phyloP scores from a whole-genome alignment of 1,284 basidiomycete genomes.

The Athelia sp. region DNA sequence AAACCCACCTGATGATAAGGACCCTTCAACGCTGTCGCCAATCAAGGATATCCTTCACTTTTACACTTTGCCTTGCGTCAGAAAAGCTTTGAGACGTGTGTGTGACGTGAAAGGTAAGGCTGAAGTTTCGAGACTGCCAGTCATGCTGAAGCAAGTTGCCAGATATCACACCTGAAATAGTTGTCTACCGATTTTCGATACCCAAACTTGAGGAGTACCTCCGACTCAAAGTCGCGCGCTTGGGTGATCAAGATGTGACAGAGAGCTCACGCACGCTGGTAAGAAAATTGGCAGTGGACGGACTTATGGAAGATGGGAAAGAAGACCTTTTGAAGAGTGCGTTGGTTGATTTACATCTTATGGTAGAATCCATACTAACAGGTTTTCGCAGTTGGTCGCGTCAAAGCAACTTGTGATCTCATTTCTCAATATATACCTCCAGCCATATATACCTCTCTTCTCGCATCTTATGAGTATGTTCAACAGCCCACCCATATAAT shows the following conservation, averaged over 20 bases:
- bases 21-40: constrained; percentile 20
- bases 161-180: constrained; percentile 67
- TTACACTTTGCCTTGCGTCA: constrained; percentile 45
- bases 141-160: constrained; percentile 1
- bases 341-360: constrained; percentile 15
- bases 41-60: constrained; percentile 49
- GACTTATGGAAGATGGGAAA: constrained; percentile 67
- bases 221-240: constrained; percentile 48
- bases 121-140: background rate
- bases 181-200: constrained; percentile 62
- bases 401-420: constrained; percentile 62
- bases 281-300: constrained; percentile 66
- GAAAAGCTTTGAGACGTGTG: constrained; percentile 37
- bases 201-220: constrained; percentile 49
- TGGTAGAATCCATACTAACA: constrained; percentile 2
- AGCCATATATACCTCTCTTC: constrained; percentile 36
- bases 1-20: constrained; percentile 14
- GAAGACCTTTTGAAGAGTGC: constrained; percentile 59
- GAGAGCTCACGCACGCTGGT: constrained; percentile 54
- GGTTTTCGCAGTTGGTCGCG: constrained; percentile 48
- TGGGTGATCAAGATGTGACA: constrained; percentile 40
- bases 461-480: constrained; percentile 71
- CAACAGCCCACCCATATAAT: background rate
- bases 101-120: constrained; percentile 13
- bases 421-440: constrained; percentile 65